Base-by-base conservation (phyloP, 2,329 filamentous ascomycete genomes). In the Cercospora brassicicola region DNA sequence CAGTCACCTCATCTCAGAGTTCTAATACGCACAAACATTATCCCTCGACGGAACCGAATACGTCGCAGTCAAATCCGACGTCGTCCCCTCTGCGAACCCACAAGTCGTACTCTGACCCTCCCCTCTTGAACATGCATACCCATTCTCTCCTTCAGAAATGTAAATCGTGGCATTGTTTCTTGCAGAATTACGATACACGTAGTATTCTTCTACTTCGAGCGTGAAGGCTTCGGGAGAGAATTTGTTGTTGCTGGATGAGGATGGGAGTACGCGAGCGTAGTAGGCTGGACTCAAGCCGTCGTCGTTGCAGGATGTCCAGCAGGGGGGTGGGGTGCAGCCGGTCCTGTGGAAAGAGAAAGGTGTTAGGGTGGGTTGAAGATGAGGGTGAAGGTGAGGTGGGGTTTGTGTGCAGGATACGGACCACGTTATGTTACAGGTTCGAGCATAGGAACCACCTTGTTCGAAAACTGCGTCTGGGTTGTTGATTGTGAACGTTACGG, bases 391-490 rank as follows among this genome's bases (percentile, higher is more conserved):
- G 20, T 13, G 36, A 13, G n/a, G 36, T 20, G 28, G 39, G 26
- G 45, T 18, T 30, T 9, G 42, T 18, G 11, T n/a, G 57, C 30
- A 9, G 18, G 28, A 31, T 42, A 60, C 42, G 31, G 5, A 71
- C 70, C 72, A 73, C 20, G 48, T n/a, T 11, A 73, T 62, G 30
- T 42, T 62, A 62, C 69, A 71, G n/a, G 63, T 64, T 3, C 62
- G 51, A 1, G 65, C 20, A 3, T 45, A 45, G 10, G 55, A 31
- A 20, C 70, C 67, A 48, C 71, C 72, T 67, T 73, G 71, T 62
- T 73, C 72, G 66, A 48, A 66, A 11, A 70, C 70, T 18, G 69
- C 70, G 28, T 67, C 57, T 7, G 72, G 71, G 65, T 72, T 71
- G 65, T 66, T 68, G 65, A 74, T 65, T 28, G 67, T 70, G 70